Percentiles rank a stretch among this genome's conserved stretches.
phyloP scores from a whole-genome alignment of 768 basidiomycete genomes.

The Tulasnella sp. region DNA sequence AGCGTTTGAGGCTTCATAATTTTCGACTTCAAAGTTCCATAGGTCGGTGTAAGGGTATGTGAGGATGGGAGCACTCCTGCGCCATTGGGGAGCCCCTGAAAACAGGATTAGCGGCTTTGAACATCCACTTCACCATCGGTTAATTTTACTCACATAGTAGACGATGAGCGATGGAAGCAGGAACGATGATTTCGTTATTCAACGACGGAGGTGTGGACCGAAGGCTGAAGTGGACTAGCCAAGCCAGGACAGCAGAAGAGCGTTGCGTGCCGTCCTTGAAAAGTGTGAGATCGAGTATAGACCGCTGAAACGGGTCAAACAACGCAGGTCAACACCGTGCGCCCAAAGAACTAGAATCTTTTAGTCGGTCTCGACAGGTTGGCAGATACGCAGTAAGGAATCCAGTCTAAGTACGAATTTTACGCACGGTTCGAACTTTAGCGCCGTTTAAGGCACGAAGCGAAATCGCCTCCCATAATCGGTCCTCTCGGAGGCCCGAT shows the following conservation, averaged over 20 bases:
- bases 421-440: constrained; percentile 32
- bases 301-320: constrained; percentile 15
- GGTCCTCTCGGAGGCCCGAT: constrained; percentile 34
- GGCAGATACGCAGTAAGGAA: too few species aligned
- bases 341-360: not conserved
- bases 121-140: too few species aligned
- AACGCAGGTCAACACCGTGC: not conserved
- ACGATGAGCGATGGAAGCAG: constrained; percentile 70
- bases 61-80: too few species aligned
- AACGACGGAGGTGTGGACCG: constrained; percentile 40
- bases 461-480: constrained; percentile 25
- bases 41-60: too few species aligned
- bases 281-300: constrained; percentile 11
- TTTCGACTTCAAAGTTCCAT: too few species aligned
- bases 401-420: too few species aligned
- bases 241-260: constrained; percentile 35
- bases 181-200: constrained; percentile 60
- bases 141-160: constrained; percentile 51
- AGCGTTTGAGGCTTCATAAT: too few species aligned
- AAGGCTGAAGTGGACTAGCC: constrained; percentile 36
- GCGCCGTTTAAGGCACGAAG: not conserved
- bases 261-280: constrained; percentile 31
- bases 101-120: too few species aligned
- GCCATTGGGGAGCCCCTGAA: too few species aligned
- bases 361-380: too few species aligned